phyloP scores from a whole-genome alignment of 192 early-diverging fungal species.

The Chytriomyces hyalinus region DNA sequence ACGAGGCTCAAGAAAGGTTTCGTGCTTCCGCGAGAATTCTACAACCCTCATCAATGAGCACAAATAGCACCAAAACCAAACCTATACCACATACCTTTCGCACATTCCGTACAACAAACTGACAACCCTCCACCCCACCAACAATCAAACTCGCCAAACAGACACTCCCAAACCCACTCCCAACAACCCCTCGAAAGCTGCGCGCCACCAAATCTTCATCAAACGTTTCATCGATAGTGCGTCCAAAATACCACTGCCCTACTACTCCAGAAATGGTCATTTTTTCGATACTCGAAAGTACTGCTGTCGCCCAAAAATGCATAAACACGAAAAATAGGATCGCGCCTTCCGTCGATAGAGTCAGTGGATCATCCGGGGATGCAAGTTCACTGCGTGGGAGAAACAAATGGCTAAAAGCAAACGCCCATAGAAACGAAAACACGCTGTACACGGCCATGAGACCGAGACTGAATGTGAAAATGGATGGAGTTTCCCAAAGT shows the following conservation, averaged over 20 bases:
- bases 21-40: slow-evolving; percentile 32
- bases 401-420: slow-evolving; percentile 71
- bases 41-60: neutral
- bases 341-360: slow-evolving; percentile 1
- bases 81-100: slow-evolving; percentile 27
- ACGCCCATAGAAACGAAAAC: slow-evolving; percentile 70
- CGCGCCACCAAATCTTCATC: slow-evolving; percentile 43
- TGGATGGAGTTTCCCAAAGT: slow-evolving; percentile 69
- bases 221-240: slow-evolving; percentile 32
- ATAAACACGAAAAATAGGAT: slow-evolving; percentile 65
- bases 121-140: slow-evolving; percentile 59
- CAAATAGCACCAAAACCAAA: neutral
- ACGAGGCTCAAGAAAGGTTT: slow-evolving; percentile 26
- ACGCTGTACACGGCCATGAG: slow-evolving; percentile 61
- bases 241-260: slow-evolving; percentile 78
- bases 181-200: slow-evolving; percentile 50
- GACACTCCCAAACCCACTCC: slow-evolving; percentile 71
- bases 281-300: slow-evolving; percentile 75
- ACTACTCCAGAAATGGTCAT: slow-evolving; percentile 71
- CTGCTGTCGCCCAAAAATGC: slow-evolving; percentile 76
- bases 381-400: slow-evolving; percentile 33
- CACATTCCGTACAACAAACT: slow-evolving; percentile 62
- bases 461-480: slow-evolving; percentile 66
- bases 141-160: slow-evolving; percentile 70
- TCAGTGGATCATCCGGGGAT: neutral